A percentile compares a stretch with the other conserved stretches of the same genome.
phyloP scores from a whole-genome alignment of 176 grass and related monocot species.

The Chloris gayana region DNA sequence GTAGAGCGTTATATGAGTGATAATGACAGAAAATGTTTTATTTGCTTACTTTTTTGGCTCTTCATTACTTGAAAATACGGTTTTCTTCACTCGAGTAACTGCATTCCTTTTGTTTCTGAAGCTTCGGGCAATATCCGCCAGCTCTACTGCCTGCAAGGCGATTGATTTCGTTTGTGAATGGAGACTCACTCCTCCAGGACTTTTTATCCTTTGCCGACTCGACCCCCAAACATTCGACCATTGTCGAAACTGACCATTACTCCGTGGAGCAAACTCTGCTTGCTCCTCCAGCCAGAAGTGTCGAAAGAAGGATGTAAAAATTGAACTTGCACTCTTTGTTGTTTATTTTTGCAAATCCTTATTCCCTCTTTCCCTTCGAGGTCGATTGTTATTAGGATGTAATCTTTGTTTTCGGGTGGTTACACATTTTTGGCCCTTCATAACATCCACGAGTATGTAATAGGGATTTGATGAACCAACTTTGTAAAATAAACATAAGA shows the following conservation, averaged over 20 bases:
- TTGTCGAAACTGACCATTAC: conserved; percentile 53
- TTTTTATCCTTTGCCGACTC: conserved; percentile 26
- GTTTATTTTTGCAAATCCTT: not conserved
- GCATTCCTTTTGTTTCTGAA: conserved; percentile 39
- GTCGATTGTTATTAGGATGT: conserved; percentile 26
- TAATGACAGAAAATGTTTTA: not conserved
- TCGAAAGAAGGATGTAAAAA: conserved; percentile 50
- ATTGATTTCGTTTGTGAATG: conserved; percentile 46
- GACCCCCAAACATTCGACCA: conserved; percentile 39
- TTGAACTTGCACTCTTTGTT: conserved; percentile 14
- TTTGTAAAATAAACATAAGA: not conserved
- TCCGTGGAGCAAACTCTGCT: conserved; percentile 12
- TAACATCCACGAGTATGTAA: conserved; percentile 39
- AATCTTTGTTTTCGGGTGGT: conserved; percentile 3
- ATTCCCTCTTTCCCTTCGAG: not conserved
- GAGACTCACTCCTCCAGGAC: not conserved
- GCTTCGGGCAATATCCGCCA: conserved; percentile 94
- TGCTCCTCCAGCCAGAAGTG: conserved; percentile 20
- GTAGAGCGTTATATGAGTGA: not conserved
- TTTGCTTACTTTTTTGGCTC: not conserved
- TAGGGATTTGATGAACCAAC: conserved; percentile 22
- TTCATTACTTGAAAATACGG: not conserved
- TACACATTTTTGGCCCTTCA: conserved; percentile 41
- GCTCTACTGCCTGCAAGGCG: conserved; percentile 93
- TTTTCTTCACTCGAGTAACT: conserved; percentile 14